Evolutionary conservation across 1,139 yeast genomes (phyloP), one percentile per base, ranked within the genome.

Genomic region (Zhuliangozyma blackwelliae): DNA sequence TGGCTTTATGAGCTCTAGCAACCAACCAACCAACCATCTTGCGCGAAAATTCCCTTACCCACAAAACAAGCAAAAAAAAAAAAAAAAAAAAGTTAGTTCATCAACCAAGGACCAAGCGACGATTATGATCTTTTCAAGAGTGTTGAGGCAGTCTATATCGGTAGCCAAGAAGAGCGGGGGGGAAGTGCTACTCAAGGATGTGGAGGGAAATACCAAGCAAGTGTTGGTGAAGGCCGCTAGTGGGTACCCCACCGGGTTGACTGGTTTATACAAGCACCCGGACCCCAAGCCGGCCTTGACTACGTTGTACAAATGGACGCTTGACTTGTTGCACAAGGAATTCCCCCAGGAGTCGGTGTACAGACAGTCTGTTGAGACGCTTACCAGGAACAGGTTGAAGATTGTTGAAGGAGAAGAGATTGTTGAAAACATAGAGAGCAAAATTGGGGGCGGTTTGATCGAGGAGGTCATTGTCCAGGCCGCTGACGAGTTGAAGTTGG

Each of bases 381-480:
- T 87, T 55, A 86, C 95, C 36, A 72, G 72, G 50, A 75, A 83
- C 51, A 78, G 96, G 56, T 72, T 82, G 57, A 64, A 71, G 38
- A 68, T 84, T 38, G 95, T 86, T 19, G 79, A 84, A 56, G 54
- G 63, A 28, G 74, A 76, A 44, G 88, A 81, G 48, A 77, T 80
- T 41, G 65, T 74, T 33, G 85, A 77, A 54, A 76, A 72, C 49
- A 84, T 87, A 51, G 96, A 87, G 65, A 64, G 68, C 45, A 67
- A 79, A 57, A 82, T 87, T 47, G 95, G 95, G 13, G 78, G 82
- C 47, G 96, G 96, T 2, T 75, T 87, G 49, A 82, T 87, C 47
- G 96, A 87, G 64, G 96, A 87, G 66, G 65, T 87, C 39, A 61
- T 87, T 40, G 70, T 85, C 43, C 95, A 87, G 65, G 96, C 96